Base-by-base conservation (phyloP, 2,329 filamentous ascomycete genomes). In the Aspergillus sergii region DNA sequence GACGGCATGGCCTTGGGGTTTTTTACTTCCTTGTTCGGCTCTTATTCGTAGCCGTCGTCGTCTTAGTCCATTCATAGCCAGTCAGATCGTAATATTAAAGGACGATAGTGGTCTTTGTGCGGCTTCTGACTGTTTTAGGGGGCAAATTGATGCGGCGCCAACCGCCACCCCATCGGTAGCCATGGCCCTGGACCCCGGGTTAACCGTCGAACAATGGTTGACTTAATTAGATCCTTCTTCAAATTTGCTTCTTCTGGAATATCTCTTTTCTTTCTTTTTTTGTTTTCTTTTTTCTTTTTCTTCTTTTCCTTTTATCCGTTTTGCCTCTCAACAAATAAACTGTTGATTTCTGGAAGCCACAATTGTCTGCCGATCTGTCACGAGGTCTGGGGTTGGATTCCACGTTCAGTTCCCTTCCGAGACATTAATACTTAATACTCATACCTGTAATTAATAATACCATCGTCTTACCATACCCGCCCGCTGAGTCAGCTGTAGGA, bases 331-430 rank as follows among this genome's bases (percentile, higher is more conserved):
- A 36, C 34, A 36, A 36, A 36, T 36, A 16, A 36, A 36, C 14
- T 36, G 34, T 36, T 36, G 34, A 36, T 36, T 36, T 36, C 12
- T 36, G 34, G 14, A 36, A 36, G 34, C 34, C 34, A 36, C 34
- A 36, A 36, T 36, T 16, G 28, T 21, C 21, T 39, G 57, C 60
- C 41, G 61, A 59, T 63, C 57, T 32, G 61, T 65, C 63, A 65
- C 63, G 63, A 65, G 63, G 63, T 65, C 61, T 48, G 63, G 58
- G 58, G 61, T 65, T 63, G 50, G 41, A 63, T 56, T 60, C 61
- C 61, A 58, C 23, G 16, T 41, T 63, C 41, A 57, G 36, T 46
- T 45, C 12, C 34, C 34, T 26, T 30, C 51, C 23, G 30, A 54
- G 30, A 36, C 54, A 23, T 28, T 23, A 30, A 36, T 43, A 26